Evolutionary conservation across 2,329 filamentous ascomycete species (phyloP), one percentile per base, ranked within the genome.

Genomic region (Paracamarosporium sp.): DNA sequence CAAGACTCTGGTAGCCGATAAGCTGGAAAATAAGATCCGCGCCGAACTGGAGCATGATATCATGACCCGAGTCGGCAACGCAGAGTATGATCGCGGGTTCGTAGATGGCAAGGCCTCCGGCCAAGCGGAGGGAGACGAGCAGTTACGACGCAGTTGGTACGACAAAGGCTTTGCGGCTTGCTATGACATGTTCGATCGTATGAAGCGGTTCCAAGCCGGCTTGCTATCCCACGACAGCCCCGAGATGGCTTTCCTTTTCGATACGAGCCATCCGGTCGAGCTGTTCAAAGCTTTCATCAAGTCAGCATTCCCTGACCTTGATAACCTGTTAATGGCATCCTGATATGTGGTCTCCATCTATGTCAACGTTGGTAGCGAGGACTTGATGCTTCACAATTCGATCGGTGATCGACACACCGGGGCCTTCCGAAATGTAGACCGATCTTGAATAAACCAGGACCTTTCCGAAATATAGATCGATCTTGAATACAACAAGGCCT

Each of bases 311-410:
- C 70, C 72, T 1, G 65, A 67, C 31, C 70, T 73, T 50, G 67
- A 74, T 40, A 67, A 70, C 33, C 28, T 74, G 44, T 65, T 74
- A 60, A 66, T 64, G 45, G 71, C 72, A 13, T 61, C 66, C 0
- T 74, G 71, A 70, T 74, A 74, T 30, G 66, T 71, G 3, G 63
- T 73, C 3, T 66, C 65, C 0, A 59, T 75, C n/a, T 71, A 73
- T 48, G 55, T 61, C 17, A 57, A 65, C 17, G 56, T 65, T 1
- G 71, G 70, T 0, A 70, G 61, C 12, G 68, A 74, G 48, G 68
- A 68, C 22, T 56, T 63, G 1, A 69, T 66, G 9, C 61, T 75
- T 11, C 67, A 73, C 41, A 59, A 53, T 5, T 60, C 63, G 1
- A 65, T 74, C 2, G 59, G 60, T 1, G 67, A 69, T 8, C 55